phyloP scores from a whole-genome alignment of 139 green algal genomes.

The Pycnococcus provasolii region DNA sequence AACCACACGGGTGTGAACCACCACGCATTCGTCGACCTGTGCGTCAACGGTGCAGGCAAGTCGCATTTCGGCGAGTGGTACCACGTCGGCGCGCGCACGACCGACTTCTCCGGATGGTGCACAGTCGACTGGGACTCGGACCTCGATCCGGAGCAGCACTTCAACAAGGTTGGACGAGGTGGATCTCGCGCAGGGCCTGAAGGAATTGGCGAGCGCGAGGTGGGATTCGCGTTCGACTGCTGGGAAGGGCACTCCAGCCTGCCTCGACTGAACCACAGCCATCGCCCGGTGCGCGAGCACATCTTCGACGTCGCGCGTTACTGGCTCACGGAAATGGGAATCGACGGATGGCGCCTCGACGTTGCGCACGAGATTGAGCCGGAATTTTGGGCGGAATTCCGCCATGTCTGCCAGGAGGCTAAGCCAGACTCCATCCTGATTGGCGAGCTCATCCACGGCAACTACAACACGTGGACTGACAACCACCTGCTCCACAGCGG shows the following conservation, averaged over 20 bases:
- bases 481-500: conserved; percentile 12
- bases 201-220: neutral
- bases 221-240: conserved; percentile 12
- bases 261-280: conserved; percentile 15
- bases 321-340: conserved; percentile 26
- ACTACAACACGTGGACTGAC: conserved; percentile 18
- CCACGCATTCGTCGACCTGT: conserved; percentile 22
- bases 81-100: neutral
- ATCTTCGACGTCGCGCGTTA: conserved; percentile 30
- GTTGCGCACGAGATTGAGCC: conserved; percentile 30
- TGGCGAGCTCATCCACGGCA: conserved; percentile 30
- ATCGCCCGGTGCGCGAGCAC: conserved; percentile 10
- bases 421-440: conserved; percentile 25
- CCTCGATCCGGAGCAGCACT: no score
- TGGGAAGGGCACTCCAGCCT: conserved; percentile 31
- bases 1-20: conserved; percentile 27
- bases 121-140: no score
- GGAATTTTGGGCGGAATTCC: conserved; percentile 28
- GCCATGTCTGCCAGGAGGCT: conserved; percentile 17
- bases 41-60: neutral
- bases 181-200: no score
- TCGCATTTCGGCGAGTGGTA: conserved; percentile 16
- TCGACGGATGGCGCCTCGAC: conserved; percentile 34
- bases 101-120: conserved; percentile 3
- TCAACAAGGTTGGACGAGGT: no score